These are phyloP conservation scores for Plasmodiophora brassicae DNA, from an alignment of 208 protist genomes.

Conservation along the genomic window DNA sequence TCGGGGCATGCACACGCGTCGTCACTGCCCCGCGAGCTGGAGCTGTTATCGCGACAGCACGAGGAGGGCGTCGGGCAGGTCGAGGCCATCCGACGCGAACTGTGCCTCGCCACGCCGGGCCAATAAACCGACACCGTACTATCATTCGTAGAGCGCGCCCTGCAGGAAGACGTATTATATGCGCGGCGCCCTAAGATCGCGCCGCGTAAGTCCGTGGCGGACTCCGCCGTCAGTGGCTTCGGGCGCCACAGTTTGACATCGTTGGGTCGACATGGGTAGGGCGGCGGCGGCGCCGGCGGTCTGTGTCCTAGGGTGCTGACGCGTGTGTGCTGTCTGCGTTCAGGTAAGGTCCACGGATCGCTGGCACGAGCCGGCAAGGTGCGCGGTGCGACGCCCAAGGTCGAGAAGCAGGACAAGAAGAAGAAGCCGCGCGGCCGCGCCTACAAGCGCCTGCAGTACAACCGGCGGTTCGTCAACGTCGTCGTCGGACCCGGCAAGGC, in stretches of 20 bases:
- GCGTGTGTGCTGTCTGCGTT: background rate
- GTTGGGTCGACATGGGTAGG: slow-evolving; percentile 16
- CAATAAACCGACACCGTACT: too few species aligned
- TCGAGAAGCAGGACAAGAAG: slow-evolving; percentile 50
- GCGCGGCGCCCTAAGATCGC: background rate
- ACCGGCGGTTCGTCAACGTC: slow-evolving; percentile 52
- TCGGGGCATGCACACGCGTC: too few species aligned
- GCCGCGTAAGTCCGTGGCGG: background rate
- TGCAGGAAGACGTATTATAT: too few species aligned
- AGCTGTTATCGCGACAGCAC: background rate
- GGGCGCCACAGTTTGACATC: background rate
- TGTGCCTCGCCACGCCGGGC: too few species aligned
- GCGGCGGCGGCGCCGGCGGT: background rate
- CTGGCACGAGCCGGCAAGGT: slow-evolving; percentile 59
- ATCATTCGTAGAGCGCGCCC: too few species aligned
- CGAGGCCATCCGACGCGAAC: background rate
- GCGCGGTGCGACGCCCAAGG: slow-evolving; percentile 54
- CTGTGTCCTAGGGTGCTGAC: background rate
- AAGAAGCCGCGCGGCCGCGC: slow-evolving; percentile 53
- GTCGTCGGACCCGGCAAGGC: slow-evolving; percentile 51
- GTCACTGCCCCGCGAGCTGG: background rate
- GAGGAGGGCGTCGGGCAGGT: background rate
- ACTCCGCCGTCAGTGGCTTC: background rate
- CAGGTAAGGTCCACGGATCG: slow-evolving; percentile 59
- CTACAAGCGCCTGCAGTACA: slow-evolving; percentile 56